Percentiles rank a stretch among this genome's conserved stretches.
Evolutionary conservation across 768 basidiomycete species (phyloP).

Genomic region (Ramaria rubella): DNA sequence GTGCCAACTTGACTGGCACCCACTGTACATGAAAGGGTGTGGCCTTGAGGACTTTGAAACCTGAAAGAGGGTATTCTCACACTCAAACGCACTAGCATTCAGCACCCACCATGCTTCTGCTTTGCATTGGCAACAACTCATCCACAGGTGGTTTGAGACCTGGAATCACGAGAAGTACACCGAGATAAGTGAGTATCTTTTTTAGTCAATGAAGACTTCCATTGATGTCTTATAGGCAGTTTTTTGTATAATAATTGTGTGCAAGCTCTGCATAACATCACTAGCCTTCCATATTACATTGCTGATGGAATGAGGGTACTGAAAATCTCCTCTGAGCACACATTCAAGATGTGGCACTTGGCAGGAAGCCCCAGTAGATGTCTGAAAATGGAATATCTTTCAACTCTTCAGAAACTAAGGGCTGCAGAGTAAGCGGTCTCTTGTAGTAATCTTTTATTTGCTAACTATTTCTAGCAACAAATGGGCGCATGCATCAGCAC

Average conservation of each 20-base stretch:
- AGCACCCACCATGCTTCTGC: slow-evolving; percentile 16
- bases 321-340: background rate
- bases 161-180: slow-evolving; percentile 21
- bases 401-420: background rate
- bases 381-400: background rate
- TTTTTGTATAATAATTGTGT: slow-evolving; percentile 1
- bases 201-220: background rate
- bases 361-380: background rate
- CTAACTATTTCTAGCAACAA: background rate
- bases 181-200: slow-evolving; percentile 14
- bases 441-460: background rate
- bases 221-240: background rate
- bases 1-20: slow-evolving; percentile 26
- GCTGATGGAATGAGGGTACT: background rate
- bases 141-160: slow-evolving; percentile 16
- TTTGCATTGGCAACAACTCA: slow-evolving; percentile 25
- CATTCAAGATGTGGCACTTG: background rate
- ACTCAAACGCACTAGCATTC: slow-evolving; percentile 20
- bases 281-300: background rate
- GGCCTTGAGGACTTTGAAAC: slow-evolving; percentile 25
- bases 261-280: background rate
- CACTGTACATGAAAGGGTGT: slow-evolving; percentile 19
- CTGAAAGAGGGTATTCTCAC: slow-evolving; percentile 23
- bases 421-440: background rate
- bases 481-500: background rate